Conservation (phyloP, 345 rosid species). For the Orychophragmus violaceus region DNA sequence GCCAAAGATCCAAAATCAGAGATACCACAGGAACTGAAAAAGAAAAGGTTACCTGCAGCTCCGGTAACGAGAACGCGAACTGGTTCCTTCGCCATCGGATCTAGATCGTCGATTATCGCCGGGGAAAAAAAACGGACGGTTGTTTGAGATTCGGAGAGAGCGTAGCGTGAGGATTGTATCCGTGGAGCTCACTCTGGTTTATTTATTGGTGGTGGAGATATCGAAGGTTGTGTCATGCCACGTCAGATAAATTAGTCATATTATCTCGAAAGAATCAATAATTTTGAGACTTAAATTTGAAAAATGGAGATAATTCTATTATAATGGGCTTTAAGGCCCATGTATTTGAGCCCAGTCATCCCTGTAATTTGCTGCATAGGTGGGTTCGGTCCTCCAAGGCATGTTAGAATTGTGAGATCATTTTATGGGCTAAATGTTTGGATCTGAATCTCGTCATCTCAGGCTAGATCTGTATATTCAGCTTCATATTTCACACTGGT, state of each 20-base stretch:
- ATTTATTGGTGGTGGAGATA: not conserved
- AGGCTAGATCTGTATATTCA: not conserved
- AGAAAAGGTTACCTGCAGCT: constrained; percentile 69
- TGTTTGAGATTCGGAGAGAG: not conserved
- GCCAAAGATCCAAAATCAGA: constrained; percentile 6
- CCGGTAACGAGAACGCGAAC: constrained; percentile 98
- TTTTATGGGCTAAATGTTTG: not conserved
- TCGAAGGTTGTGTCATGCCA: constrained; percentile 11
- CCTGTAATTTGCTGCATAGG: too few species aligned
- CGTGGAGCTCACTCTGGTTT: constrained; percentile 23
- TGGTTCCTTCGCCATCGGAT: constrained; percentile 82
- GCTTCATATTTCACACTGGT: not conserved
- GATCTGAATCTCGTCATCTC: constrained; percentile 15
- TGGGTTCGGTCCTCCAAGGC: too few species aligned
- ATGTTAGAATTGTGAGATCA: not conserved
- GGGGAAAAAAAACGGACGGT: constrained; percentile 12
- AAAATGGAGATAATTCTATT: not conserved
- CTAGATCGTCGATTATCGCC: constrained; percentile 23
- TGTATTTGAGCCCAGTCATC: not conserved
- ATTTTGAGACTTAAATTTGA: not conserved
- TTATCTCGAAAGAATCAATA: constrained; percentile 22
- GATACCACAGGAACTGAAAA: not conserved
- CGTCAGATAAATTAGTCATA: constrained; percentile 10
- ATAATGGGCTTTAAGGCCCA: constrained; percentile 3
- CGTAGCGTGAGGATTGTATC: not conserved